Conservation (phyloP, 768 basidiomycete genomes). For the Boletus sp. region DNA sequence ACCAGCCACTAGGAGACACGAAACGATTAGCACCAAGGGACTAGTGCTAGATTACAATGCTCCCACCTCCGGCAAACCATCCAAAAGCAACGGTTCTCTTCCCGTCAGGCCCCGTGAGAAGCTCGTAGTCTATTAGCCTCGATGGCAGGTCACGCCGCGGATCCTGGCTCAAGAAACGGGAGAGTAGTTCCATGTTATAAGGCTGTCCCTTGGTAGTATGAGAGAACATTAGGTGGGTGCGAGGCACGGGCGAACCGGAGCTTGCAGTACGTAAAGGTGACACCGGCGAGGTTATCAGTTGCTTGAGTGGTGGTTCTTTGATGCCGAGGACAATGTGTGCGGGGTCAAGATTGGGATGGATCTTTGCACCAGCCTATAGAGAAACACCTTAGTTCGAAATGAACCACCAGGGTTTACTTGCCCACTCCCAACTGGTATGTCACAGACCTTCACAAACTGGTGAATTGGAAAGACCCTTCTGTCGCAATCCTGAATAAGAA, state of each 20-base stretch:
- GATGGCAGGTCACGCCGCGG: constrained; percentile 32
- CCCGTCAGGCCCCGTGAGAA: constrained; percentile 59
- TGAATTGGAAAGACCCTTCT: constrained; percentile 66
- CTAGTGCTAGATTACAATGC: neutral
- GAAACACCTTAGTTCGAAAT: constrained; percentile 1
- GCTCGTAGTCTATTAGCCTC: constrained; percentile 81
- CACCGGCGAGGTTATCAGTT: constrained; percentile 51
- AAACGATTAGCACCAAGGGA: neutral
- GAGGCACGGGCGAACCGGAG: constrained; percentile 33
- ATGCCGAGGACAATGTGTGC: constrained; percentile 84
- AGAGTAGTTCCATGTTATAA: constrained; percentile 81
- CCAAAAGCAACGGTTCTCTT: constrained; percentile 89
- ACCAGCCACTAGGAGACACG: constrained; percentile 61
- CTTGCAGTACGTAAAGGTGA: constrained; percentile 20
- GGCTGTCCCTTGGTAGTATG: constrained; percentile 86
- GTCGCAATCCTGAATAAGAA: constrained; percentile 75
- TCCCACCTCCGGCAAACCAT: constrained; percentile 85
- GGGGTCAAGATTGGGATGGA: constrained; percentile 53
- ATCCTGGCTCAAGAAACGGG: constrained; percentile 51
- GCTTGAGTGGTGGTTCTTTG: constrained; percentile 76
- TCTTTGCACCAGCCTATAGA: constrained; percentile 71
- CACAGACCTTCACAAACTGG: constrained; percentile 64
- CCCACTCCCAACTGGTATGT: neutral
- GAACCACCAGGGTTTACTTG: neutral
- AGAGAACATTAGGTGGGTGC: constrained; percentile 89